Evolutionary conservation across 495 filamentous ascomycete species (phyloP).

Genomic region (Penicillium herquei): DNA sequence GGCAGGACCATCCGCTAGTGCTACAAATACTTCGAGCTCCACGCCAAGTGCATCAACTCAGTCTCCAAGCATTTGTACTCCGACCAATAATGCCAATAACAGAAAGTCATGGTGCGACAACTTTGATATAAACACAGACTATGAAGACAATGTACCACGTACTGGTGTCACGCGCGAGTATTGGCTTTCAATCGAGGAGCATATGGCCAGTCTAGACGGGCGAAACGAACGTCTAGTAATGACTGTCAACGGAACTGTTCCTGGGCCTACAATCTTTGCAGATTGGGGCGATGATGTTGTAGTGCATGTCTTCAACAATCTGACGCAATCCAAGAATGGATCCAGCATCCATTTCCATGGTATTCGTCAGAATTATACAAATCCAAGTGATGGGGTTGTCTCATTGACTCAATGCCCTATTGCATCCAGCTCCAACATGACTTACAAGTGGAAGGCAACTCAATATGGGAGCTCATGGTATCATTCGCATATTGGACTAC

Average conservation of each 20-base stretch:
- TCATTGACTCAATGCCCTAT: conserved; percentile 68
- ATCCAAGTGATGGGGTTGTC: conserved; percentile 60
- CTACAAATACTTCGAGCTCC: no score
- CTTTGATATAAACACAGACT: conserved; percentile 52
- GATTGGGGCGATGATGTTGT: conserved; percentile 68
- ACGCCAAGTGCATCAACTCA: no score
- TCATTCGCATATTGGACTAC: conserved; percentile 69
- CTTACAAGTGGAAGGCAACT: conserved; percentile 70
- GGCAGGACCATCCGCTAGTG: no score
- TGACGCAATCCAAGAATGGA: conserved; percentile 65
- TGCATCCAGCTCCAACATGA: conserved; percentile 58
- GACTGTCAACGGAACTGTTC: conserved; percentile 71
- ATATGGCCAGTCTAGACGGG: conserved; percentile 74
- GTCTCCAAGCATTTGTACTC: no score
- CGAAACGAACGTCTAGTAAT: conserved; percentile 66
- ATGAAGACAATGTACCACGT: conserved; percentile 38
- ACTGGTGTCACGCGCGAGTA: conserved; percentile 35
- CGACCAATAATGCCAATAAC: conserved; percentile 34
- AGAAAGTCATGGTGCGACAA: conserved; percentile 35
- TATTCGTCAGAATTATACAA: conserved; percentile 48
- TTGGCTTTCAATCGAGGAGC: conserved; percentile 33
- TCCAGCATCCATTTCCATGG: conserved; percentile 55
- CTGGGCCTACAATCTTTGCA: conserved; percentile 57
- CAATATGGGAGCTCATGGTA: conserved; percentile 81
- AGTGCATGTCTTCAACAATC: conserved; percentile 65